These are phyloP conservation scores for Candida pseudoviswanathii DNA, from an alignment of 1,139 yeast genomes.

Conservation along the genomic window DNA sequence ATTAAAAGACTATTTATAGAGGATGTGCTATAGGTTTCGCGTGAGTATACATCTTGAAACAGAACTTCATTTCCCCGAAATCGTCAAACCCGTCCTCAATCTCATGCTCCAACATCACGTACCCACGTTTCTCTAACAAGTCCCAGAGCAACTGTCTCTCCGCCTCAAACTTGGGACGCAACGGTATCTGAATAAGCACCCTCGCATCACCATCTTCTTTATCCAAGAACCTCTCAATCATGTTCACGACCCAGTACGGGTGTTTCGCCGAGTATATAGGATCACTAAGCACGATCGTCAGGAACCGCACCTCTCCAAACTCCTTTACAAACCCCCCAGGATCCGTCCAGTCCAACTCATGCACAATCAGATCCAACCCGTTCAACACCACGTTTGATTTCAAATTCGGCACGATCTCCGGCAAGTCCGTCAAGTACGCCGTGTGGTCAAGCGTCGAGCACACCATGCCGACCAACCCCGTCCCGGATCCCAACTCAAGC, in stretches of 20 bases:
- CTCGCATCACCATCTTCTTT: conserved; percentile 30
- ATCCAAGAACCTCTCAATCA: conserved; percentile 48
- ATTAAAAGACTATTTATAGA: conserved; percentile 62
- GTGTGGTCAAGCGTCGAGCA: conserved; percentile 52
- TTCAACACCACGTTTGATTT: conserved; percentile 58
- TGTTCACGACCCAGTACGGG: conserved; percentile 68
- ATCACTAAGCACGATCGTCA: conserved; percentile 75
- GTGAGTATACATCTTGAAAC: conserved; percentile 47
- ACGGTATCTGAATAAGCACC: conserved; percentile 73
- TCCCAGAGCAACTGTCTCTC: conserved; percentile 66
- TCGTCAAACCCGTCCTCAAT: conserved; percentile 77
- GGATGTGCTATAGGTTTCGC: conserved; percentile 4
- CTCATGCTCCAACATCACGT: conserved; percentile 25
- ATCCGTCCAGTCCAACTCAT: conserved; percentile 76
- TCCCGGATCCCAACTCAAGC: conserved; percentile 89
- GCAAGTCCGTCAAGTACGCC: conserved; percentile 72
- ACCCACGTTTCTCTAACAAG: conserved; percentile 40
- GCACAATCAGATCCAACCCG: conserved; percentile 36
- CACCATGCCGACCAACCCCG: conserved; percentile 84
- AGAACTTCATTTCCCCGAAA: conserved; percentile 72
- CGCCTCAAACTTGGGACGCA: conserved; percentile 63
- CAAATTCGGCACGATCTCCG: conserved; percentile 74
- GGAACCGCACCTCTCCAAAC: conserved; percentile 34
- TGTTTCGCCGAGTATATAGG: conserved; percentile 86
- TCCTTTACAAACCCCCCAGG: conserved; percentile 43